phyloP scores from a whole-genome alignment of 495 filamentous ascomycete genomes.

The Tuber indicum region DNA sequence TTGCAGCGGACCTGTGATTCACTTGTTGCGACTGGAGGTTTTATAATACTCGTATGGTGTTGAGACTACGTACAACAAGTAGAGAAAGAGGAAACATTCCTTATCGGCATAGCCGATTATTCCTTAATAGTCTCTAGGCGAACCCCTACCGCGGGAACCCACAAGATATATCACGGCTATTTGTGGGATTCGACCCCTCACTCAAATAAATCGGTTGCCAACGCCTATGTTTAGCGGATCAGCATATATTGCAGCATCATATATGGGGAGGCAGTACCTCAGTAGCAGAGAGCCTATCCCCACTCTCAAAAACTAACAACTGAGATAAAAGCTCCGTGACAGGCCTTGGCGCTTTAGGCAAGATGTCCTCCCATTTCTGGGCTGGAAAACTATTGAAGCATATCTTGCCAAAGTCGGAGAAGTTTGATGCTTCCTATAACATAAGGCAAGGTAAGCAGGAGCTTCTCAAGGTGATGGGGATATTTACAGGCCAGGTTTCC shows the following conservation, averaged over 20 bases:
- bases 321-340: constrained; percentile 25
- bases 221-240: neutral
- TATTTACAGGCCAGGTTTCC: constrained; percentile 60
- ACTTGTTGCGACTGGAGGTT: neutral
- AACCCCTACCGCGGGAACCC: neutral
- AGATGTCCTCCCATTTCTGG: constrained; percentile 35
- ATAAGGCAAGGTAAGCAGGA: neutral
- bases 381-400: constrained; percentile 29
- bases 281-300: constrained; percentile 25
- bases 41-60: neutral
- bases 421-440: constrained; percentile 27
- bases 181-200: neutral
- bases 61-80: neutral
- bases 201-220: neutral
- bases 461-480: neutral
- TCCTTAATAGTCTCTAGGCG: neutral
- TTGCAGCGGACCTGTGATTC: neutral
- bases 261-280: constrained; percentile 18
- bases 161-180: neutral
- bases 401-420: constrained; percentile 42
- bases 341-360: constrained; percentile 23
- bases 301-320: constrained; percentile 35
- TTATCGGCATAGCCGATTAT: neutral
- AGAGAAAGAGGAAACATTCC: neutral
- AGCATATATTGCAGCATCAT: neutral